phyloP scores from a whole-genome alignment of 106 monocot species.

The Dendrobium officinale region DNA sequence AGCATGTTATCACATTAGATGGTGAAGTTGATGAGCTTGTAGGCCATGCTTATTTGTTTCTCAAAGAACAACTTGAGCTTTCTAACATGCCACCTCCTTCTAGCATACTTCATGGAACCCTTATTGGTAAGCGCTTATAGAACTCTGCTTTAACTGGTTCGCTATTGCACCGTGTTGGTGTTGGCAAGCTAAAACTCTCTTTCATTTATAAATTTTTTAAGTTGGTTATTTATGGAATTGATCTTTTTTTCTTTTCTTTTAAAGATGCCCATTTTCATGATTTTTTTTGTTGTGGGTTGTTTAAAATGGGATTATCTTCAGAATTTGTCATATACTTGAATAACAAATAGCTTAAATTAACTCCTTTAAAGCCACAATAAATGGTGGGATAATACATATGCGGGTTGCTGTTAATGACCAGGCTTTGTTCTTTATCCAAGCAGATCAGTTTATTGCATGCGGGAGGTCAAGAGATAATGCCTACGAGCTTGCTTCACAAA shows the following conservation, averaged over 20 bases:
- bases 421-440: conserved; percentile 8
- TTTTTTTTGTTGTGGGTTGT: too few relatives aligned
- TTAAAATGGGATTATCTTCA: too few relatives aligned
- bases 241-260: too few relatives aligned
- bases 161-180: too few relatives aligned
- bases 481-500: conserved; percentile 66
- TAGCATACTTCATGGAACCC: conserved; percentile 82
- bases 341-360: too few relatives aligned
- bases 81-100: conserved; percentile 42
- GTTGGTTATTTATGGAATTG: too few relatives aligned
- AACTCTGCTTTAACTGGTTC: neutral
- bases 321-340: too few relatives aligned
- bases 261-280: too few relatives aligned
- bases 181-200: too few relatives aligned
- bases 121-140: conserved; percentile 49
- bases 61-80: conserved; percentile 78
- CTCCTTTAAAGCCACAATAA: too few relatives aligned
- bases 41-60: conserved; percentile 72
- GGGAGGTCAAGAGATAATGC: conserved; percentile 68
- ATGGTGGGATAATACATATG: too few relatives aligned
- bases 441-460: conserved; percentile 60
- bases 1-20: conserved; percentile 34
- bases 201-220: too few relatives aligned
- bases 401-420: neutral
- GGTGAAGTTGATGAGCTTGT: conserved; percentile 68